A percentile compares a stretch with the other conserved stretches of the same genome.
Evolutionary conservation across 345 rosid genomes (phyloP).

Genomic region (Eucalyptus pauciflora): DNA sequence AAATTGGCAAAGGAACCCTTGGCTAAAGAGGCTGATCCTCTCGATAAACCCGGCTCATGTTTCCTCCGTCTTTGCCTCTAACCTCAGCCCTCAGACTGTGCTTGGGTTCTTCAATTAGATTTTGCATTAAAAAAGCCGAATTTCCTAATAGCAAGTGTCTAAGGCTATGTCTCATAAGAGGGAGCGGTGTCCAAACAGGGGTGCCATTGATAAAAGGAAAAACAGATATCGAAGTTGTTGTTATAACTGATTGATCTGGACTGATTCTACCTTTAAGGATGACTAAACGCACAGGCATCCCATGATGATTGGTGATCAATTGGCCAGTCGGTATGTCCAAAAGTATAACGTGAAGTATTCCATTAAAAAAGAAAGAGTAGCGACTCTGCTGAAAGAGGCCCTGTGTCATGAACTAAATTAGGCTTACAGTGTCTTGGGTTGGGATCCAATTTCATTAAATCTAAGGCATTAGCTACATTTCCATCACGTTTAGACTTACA

Average conservation of each 20-base stretch:
- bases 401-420: background rate
- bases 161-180: background rate
- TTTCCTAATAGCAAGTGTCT: background rate
- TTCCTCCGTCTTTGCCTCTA: constrained; percentile 21
- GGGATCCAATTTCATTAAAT: background rate
- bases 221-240: background rate
- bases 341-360: background rate
- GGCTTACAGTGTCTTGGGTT: background rate
- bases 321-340: background rate
- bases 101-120: constrained; percentile 43
- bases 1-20: constrained; percentile 37
- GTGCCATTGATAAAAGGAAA: background rate
- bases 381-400: too few species aligned
- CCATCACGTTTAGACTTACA: background rate
- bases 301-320: background rate
- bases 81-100: constrained; percentile 38
- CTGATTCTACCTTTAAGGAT: background rate
- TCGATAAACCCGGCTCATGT: constrained; percentile 28
- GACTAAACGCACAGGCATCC: background rate
- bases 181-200: background rate
- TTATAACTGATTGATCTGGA: background rate
- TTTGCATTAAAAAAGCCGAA: background rate
- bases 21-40: constrained; percentile 20
- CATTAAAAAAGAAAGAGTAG: background rate
- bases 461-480: background rate